Conservation (phyloP, 2,329 filamentous ascomycete species). For the Colletotrichum liaoningense region DNA sequence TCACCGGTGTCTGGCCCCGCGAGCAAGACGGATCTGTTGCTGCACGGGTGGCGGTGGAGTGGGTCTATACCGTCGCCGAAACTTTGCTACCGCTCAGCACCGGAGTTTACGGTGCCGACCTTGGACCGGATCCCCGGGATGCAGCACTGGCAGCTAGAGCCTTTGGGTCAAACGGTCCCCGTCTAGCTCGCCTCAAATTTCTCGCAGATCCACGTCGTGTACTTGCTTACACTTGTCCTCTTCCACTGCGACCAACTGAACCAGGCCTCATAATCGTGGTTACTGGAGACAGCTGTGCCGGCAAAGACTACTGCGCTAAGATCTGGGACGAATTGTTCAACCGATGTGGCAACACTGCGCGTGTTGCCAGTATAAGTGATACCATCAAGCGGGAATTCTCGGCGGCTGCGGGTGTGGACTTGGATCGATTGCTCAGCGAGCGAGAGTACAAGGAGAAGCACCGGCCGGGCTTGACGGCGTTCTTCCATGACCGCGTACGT, state of each 20-base stretch:
- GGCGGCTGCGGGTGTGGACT: conserved; percentile 56
- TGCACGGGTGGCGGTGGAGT: conserved; percentile 53
- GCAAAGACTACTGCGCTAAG: conserved; percentile 70
- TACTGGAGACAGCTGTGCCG: conserved; percentile 63
- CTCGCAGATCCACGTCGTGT: conserved; percentile 61
- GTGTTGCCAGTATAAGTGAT: conserved; percentile 67
- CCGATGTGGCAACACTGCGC: conserved; percentile 43
- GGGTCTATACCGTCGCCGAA: conserved; percentile 66
- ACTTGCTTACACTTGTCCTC: conserved; percentile 66
- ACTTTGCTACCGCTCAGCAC: conserved; percentile 60
- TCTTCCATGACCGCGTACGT: conserved; percentile 59
- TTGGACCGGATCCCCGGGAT: conserved; percentile 72
- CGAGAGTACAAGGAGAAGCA: conserved; percentile 73
- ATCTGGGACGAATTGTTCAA: conserved; percentile 60
- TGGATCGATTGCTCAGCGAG: conserved; percentile 60
- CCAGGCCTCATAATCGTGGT: conserved; percentile 67
- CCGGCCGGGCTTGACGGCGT: conserved; percentile 61
- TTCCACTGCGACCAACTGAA: conserved; percentile 50
- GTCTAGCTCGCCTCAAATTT: conserved; percentile 63
- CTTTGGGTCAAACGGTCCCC: conserved; percentile 65
- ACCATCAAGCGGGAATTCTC: conserved; percentile 69
- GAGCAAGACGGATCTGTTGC: conserved; percentile 58
- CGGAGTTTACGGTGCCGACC: conserved; percentile 70
- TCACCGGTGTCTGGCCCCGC: conserved; percentile 72
- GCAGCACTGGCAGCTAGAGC: conserved; percentile 59